A percentile compares a stretch with the other conserved stretches of the same genome.
Evolutionary conservation across 2,329 filamentous ascomycete species (phyloP).

Genomic region (Talaromyces sp.): DNA sequence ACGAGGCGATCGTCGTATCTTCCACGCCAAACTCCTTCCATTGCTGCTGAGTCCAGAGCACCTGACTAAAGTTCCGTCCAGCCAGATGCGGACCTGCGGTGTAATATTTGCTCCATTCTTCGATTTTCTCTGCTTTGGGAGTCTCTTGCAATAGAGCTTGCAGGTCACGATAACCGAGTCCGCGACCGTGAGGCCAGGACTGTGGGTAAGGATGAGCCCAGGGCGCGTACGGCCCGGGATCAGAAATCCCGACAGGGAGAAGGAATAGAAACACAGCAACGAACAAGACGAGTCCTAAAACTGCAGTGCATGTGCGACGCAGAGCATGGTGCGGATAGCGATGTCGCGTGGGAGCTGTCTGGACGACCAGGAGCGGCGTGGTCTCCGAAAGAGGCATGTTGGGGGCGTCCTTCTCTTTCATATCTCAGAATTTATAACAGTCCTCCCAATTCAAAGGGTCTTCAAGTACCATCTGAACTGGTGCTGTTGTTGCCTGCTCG

Average conservation of each 20-base stretch:
- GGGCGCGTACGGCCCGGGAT: conserved; percentile 36
- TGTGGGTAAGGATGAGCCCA: conserved; percentile 32
- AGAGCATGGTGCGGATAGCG: conserved; percentile 39
- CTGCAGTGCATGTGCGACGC: conserved; percentile 36
- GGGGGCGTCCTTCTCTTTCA: conserved; percentile 26
- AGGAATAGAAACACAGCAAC: conserved; percentile 36
- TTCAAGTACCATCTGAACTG: neutral
- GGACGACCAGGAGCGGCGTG: conserved; percentile 38
- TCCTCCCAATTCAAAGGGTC: neutral
- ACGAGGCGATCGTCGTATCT: conserved; percentile 55
- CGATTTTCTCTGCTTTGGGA: conserved; percentile 50
- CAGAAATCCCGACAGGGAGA: conserved; percentile 32
- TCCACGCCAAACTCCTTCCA: conserved; percentile 67
- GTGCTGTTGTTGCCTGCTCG: neutral
- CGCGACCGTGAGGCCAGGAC: conserved; percentile 37
- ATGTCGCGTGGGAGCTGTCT: conserved; percentile 31
- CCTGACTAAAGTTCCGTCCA: conserved; percentile 71
- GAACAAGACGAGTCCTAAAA: conserved; percentile 33
- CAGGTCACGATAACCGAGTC: conserved; percentile 50
- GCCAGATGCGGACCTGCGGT: conserved; percentile 69
- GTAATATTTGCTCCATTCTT: conserved; percentile 74
- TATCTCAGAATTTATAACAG: conserved; percentile 6
- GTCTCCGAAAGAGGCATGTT: conserved; percentile 31
- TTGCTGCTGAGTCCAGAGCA: conserved; percentile 66
- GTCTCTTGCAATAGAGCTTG: conserved; percentile 49